These are phyloP conservation scores for Polytrichum formosum DNA, from an alignment of 225 moss, liverwort and hornwort species.

Conservation along the genomic window DNA sequence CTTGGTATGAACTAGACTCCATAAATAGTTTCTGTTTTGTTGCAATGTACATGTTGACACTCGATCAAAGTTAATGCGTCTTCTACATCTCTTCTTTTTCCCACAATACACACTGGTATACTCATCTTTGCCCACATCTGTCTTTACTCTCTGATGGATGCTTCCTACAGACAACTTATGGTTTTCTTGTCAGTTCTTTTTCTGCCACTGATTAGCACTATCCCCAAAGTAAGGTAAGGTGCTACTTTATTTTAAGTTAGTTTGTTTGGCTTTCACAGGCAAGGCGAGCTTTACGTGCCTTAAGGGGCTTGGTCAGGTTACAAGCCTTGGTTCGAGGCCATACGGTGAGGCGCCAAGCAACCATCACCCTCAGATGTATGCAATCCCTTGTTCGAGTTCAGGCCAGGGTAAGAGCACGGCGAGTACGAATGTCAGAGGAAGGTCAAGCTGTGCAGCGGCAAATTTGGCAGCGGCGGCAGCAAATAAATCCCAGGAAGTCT, in stretches of 20 bases:
- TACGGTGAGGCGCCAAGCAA: slow-evolving; percentile 50
- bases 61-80: too few species aligned
- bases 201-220: too few species aligned
- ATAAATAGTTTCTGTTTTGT: too few species aligned
- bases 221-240: too few species aligned
- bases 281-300: slow-evolving; percentile 42
- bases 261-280: slow-evolving; percentile 25
- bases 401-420: slow-evolving; percentile 48
- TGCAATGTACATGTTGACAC: too few species aligned
- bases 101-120: too few species aligned
- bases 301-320: slow-evolving; percentile 48
- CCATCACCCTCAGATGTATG: slow-evolving; percentile 43
- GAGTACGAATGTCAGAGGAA: slow-evolving; percentile 59
- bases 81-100: too few species aligned
- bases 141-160: too few species aligned
- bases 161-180: too few species aligned
- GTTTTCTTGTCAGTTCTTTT: too few species aligned
- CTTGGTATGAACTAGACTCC: slow-evolving; percentile 44
- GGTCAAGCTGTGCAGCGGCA: slow-evolving; percentile 48
- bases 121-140: too few species aligned
- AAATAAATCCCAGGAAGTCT: slow-evolving; percentile 24
- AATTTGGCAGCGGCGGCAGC: slow-evolving; percentile 43
- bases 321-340: slow-evolving; percentile 54
- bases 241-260: too few species aligned
- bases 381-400: slow-evolving; percentile 54